Base-by-base conservation (phyloP, 192 early-diverging fungal genomes). In the Gorgonomyces haynaldii region DNA sequence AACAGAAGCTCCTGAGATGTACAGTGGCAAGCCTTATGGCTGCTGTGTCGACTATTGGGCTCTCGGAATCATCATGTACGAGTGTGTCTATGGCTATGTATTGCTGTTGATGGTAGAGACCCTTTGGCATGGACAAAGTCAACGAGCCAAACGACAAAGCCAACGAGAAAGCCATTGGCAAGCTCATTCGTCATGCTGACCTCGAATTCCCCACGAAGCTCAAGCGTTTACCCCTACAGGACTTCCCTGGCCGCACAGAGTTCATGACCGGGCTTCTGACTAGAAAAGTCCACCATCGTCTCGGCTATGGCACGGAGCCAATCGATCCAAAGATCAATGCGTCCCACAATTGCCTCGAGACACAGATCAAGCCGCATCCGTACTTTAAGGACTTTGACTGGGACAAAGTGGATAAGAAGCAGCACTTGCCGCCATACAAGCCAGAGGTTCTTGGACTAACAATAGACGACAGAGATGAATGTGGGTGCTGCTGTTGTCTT, bases 21-120 rank as follows among this genome's bases (percentile, higher is more conserved):
- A 59, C 17, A 4, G 17, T 27, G 52, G 52, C 4, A 64, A 70
- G 30, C 35, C 50, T 20, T 57, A 50, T 15, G 41, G 34, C 0
- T 51, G 50, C 26, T 79, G 76, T 28, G 85, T 93, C 8, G 94
- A 97, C 61, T 97, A 89, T 89, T 97, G 94, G 94, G 82, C 83
- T 17, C 53, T 95, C 21, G 94, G 94, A 10, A 81, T 95, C 30
- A 76, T 50, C 24, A 53, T 74, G 39, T 84, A 78, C 42, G 82
- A 84, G 48, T 60, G 81, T 9, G 53, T 81, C 4, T 85, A 77
- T 56, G 78, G 81, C 24, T 72, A 79, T 68, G 81, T 84, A 70
- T 21, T 40, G 26, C 7, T 34, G 10, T 22, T n/a, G 4, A 4
- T 22, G 13, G 7, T 5, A 22, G 39, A 5, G 20, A 23, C 39